A percentile compares a stretch with the other conserved stretches of the same genome.
Conservation (phyloP, 768 basidiomycete species). For the Mycena indigotica region DNA sequence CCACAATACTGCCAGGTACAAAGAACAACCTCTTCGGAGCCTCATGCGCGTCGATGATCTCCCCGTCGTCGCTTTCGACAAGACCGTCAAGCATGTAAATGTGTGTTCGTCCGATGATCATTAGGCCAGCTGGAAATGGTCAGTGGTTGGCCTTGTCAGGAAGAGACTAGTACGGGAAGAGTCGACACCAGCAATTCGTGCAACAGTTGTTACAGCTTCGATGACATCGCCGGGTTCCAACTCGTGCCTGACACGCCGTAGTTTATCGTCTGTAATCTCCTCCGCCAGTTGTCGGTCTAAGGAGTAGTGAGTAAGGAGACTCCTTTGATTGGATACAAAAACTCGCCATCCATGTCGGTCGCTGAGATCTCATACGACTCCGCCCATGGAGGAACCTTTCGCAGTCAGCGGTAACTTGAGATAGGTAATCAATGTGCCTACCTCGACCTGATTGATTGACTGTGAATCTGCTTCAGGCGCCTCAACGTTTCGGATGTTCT, state of each 20-base stretch:
- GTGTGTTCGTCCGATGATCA: conserved; percentile 84
- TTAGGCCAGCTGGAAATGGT: conserved; percentile 66
- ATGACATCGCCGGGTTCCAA: conserved; percentile 89
- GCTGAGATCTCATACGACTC: conserved; percentile 70
- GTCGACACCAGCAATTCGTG: conserved; percentile 87
- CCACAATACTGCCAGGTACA: conserved; percentile 82
- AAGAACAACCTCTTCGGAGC: conserved; percentile 81
- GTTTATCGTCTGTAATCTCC: conserved; percentile 85
- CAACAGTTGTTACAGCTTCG: conserved; percentile 83
- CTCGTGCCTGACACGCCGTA: conserved; percentile 82
- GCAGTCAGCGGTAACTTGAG: too few relatives aligned
- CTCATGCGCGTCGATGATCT: conserved; percentile 85
- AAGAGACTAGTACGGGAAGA: conserved; percentile 88
- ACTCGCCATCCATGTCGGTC: conserved; percentile 61
- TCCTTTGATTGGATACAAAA: not conserved
- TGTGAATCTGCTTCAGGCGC: conserved; percentile 53
- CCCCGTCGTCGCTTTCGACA: conserved; percentile 83
- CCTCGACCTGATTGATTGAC: conserved; percentile 54
- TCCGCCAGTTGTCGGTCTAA: conserved; percentile 67
- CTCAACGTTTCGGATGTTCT: conserved; percentile 51
- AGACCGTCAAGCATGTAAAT: conserved; percentile 91
- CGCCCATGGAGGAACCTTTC: conserved; percentile 65
- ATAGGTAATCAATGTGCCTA: not conserved
- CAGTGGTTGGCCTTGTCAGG: too few relatives aligned
- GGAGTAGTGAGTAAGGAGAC: too few relatives aligned